Conservation (phyloP, 495 filamentous ascomycete species). For the Trichoderma reesei region DNA sequence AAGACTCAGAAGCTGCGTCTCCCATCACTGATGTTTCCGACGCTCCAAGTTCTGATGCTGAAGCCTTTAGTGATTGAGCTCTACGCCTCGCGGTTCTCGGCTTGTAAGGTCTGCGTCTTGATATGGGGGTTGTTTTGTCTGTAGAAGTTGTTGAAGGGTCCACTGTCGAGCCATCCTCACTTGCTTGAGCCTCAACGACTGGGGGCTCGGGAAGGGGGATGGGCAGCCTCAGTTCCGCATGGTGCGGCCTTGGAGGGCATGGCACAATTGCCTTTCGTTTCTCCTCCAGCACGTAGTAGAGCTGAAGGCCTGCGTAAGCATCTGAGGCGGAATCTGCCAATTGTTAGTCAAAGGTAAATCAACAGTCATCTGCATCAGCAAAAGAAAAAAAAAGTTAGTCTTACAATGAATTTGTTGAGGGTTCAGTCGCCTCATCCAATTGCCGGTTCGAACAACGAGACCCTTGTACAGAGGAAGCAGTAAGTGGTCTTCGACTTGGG, state of each 20-base stretch:
- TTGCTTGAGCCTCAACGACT: slow-evolving; percentile 12
- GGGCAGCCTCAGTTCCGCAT: slow-evolving; percentile 54
- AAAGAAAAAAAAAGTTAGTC: slow-evolving; percentile 16
- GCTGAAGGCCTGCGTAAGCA: slow-evolving; percentile 67
- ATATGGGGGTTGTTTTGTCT: neutral
- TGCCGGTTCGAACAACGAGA: slow-evolving; percentile 50
- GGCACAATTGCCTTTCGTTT: slow-evolving; percentile 56
- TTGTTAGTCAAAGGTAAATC: slow-evolving; percentile 4
- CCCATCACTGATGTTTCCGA: neutral
- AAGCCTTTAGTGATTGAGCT: neutral
- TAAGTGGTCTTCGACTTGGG: slow-evolving; percentile 60
- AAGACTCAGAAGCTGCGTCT: neutral
- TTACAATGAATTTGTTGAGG: slow-evolving; percentile 64
- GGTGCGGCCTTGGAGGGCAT: slow-evolving; percentile 55
- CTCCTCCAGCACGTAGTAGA: slow-evolving; percentile 59
- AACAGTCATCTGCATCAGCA: neutral
- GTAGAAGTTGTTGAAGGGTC: neutral
- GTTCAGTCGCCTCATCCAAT: slow-evolving; percentile 57
- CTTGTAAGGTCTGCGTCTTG: neutral
- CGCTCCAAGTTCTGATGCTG: neutral
- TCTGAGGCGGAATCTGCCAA: slow-evolving; percentile 68
- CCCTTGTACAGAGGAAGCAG: slow-evolving; percentile 71
- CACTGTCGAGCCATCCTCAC: slow-evolving; percentile 11
- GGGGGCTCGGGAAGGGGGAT: slow-evolving; percentile 39
- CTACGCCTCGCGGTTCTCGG: neutral